These are phyloP conservation scores for Sporobolus alterniflorus DNA, from an alignment of 202 grass and related monocot genomes.

Conservation along the genomic window DNA sequence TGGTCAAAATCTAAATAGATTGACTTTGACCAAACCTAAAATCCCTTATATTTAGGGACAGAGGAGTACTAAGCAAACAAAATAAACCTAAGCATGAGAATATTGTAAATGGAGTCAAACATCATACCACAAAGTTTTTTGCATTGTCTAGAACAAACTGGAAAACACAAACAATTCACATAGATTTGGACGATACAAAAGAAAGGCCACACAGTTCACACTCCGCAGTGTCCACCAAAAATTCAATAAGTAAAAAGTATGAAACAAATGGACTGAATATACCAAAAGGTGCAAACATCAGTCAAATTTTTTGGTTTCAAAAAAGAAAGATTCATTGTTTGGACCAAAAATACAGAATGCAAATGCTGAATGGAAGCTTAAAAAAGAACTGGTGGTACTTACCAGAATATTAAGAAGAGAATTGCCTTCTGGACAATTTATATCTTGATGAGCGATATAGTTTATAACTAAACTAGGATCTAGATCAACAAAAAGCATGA, in stretches of 20 bases:
- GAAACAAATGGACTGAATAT: not conserved
- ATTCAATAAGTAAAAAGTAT: too few relatives aligned
- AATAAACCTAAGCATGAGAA: not conserved
- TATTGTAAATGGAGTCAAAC: conserved; percentile 1
- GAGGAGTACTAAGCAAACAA: not conserved
- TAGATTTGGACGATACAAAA: conserved; percentile 5
- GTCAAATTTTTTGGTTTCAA: conserved; percentile 8
- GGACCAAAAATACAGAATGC: conserved; percentile 25
- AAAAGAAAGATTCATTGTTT: not conserved
- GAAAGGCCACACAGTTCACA: not conserved
- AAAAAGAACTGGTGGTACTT: conserved; percentile 33
- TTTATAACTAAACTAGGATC: conserved; percentile 63
- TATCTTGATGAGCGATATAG: conserved; percentile 74
- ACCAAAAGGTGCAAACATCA: conserved; percentile 8
- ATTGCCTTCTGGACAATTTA: conserved; percentile 57
- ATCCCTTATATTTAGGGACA: too few relatives aligned
- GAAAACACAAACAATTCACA: conserved; percentile 5
- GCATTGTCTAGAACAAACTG: conserved; percentile 24
- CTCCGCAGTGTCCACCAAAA: conserved; percentile 4
- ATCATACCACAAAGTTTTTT: conserved; percentile 11
- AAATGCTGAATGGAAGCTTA: not conserved
- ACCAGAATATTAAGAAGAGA: conserved; percentile 89
- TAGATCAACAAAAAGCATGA: conserved; percentile 72
- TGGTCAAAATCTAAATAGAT: too few relatives aligned
- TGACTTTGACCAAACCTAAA: too few relatives aligned